These are phyloP conservation scores for Fraxinus nigra DNA, from an alignment of 305 asterid species.

Conservation along the genomic window DNA sequence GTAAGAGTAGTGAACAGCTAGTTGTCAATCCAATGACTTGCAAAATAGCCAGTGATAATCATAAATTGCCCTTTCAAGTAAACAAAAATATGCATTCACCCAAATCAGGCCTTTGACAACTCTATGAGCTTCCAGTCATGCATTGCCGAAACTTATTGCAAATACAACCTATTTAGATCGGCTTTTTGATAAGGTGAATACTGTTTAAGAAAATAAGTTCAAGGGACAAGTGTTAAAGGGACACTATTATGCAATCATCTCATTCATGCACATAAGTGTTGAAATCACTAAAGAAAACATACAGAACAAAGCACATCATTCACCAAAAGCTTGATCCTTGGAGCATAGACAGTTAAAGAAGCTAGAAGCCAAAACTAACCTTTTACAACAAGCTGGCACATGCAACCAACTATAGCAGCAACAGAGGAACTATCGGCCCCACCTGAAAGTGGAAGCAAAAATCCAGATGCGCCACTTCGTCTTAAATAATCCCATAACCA, in stretches of 20 bases:
- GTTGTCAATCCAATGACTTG: background rate
- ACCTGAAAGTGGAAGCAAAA: conserved; percentile 94
- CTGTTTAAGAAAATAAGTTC: background rate
- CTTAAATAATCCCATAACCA: conserved; percentile 93
- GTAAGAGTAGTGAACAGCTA: background rate
- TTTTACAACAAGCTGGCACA: conserved; percentile 90
- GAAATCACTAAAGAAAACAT: background rate
- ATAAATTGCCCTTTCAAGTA: conserved; percentile 1
- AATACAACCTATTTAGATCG: background rate
- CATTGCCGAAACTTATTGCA: background rate
- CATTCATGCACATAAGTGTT: background rate
- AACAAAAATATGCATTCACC: conserved; percentile 11
- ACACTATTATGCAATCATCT: background rate
- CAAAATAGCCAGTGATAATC: conserved; percentile 6
- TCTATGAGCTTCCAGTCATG: background rate
- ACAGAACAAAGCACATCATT: conserved; percentile 13
- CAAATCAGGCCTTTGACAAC: conserved; percentile 15
- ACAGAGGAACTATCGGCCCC: conserved; percentile 96
- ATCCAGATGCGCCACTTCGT: conserved; percentile 95
- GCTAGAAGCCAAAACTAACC: conserved; percentile 36
- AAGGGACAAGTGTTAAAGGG: background rate
- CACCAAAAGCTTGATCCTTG: conserved; percentile 8
- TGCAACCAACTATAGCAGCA: conserved; percentile 95
- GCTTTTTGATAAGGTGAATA: conserved; percentile 12
- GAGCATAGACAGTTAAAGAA: conserved; percentile 57